Evolutionary conservation across 768 basidiomycete genomes (phyloP).

Genomic region (Lactifluus rugatus): DNA sequence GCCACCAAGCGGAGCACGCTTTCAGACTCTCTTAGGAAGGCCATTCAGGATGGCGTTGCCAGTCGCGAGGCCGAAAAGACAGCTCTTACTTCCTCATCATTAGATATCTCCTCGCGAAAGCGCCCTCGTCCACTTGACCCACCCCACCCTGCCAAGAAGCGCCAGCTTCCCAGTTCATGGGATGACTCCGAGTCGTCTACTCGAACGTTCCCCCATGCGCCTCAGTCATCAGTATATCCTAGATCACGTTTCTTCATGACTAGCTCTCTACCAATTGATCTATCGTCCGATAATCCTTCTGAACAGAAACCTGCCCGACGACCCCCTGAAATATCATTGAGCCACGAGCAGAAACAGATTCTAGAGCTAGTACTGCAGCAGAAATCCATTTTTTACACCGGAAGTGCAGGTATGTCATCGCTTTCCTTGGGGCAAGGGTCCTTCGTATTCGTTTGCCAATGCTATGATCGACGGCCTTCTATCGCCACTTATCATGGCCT

Average conservation of each 20-base stretch:
- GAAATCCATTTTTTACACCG: constrained; percentile 87
- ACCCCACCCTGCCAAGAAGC: constrained; percentile 6
- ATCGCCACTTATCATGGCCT: background rate
- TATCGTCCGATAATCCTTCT: constrained; percentile 14
- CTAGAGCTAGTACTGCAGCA: constrained; percentile 65
- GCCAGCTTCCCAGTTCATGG: constrained; percentile 18
- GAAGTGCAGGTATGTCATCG: constrained; percentile 72
- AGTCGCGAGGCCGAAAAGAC: constrained; percentile 11
- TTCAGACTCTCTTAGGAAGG: constrained; percentile 17
- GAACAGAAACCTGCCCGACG: constrained; percentile 19
- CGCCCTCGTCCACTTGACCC: constrained; percentile 16
- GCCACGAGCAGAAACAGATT: constrained; percentile 80
- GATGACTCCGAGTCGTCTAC: background rate
- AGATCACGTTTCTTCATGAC: background rate
- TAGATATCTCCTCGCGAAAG: constrained; percentile 19
- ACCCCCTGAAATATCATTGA: constrained; percentile 48
- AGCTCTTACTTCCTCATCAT: constrained; percentile 5
- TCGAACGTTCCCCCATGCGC: background rate
- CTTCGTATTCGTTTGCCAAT: background rate
- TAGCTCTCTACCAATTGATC: background rate
- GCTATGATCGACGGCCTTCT: background rate
- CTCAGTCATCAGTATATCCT: background rate
- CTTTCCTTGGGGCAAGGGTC: constrained; percentile 2
- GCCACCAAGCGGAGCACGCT: constrained; percentile 28
- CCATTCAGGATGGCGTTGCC: constrained; percentile 19